Evolutionary conservation across 805 yeast species (phyloP).

Genomic region (Candida ortonii): DNA sequence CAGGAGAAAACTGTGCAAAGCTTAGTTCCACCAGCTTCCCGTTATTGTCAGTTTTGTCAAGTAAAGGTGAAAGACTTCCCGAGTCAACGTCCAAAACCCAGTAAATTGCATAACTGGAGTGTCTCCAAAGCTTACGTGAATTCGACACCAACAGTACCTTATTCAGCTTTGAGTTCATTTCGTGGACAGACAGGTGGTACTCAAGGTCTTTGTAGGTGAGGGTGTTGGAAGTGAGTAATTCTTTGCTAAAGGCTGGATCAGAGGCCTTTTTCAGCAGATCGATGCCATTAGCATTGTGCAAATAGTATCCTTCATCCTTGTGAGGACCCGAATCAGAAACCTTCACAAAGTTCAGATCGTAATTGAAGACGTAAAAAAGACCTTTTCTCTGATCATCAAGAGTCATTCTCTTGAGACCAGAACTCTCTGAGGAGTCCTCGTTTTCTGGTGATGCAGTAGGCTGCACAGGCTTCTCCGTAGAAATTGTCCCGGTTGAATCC

Average conservation of each 20-base stretch:
- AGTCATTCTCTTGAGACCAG: constrained; percentile 20
- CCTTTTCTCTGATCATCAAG: constrained; percentile 32
- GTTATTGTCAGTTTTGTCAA: constrained; percentile 24
- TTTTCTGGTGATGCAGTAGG: constrained; percentile 1
- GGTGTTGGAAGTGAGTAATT: constrained; percentile 30
- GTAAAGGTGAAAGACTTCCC: constrained; percentile 24
- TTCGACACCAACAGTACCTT: constrained; percentile 59
- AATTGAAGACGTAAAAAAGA: constrained; percentile 26
- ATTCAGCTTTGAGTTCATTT: constrained; percentile 44
- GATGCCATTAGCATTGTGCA: constrained; percentile 17
- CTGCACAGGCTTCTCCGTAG: too few relatives aligned
- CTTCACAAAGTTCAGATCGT: constrained; percentile 26
- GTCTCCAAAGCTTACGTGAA: constrained; percentile 54
- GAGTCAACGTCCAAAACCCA: constrained; percentile 56
- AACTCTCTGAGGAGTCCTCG: background rate
- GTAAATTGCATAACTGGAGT: constrained; percentile 59
- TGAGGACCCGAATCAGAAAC: constrained; percentile 27
- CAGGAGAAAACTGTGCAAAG: constrained; percentile 64
- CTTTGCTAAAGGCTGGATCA: constrained; percentile 29
- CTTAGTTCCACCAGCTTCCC: constrained; percentile 40
- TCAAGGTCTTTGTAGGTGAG: constrained; percentile 42
- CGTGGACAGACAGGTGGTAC: constrained; percentile 38
- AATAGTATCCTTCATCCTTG: constrained; percentile 45
- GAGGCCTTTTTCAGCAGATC: constrained; percentile 25
- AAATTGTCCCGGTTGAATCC: too few relatives aligned